phyloP scores from a whole-genome alignment of 805 yeast genomes.

The Starmerella lactis-condensi region DNA sequence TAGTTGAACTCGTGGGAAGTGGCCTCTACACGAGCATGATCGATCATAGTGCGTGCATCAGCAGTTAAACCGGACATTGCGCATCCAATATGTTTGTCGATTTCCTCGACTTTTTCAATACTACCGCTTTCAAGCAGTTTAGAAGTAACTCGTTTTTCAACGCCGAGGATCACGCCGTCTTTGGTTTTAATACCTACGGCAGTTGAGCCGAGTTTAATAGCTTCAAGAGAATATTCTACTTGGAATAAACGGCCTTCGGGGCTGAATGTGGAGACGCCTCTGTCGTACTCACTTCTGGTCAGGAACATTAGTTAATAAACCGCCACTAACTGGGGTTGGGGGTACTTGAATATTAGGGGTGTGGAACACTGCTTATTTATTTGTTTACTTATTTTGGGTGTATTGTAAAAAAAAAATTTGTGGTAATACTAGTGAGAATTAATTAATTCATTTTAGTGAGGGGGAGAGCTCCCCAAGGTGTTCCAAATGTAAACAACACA shows the following conservation, averaged over 20 bases:
- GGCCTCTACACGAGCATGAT: constrained; percentile 76
- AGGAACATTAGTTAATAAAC: too few species aligned
- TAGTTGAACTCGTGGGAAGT: constrained; percentile 78
- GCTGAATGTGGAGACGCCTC: constrained; percentile 96
- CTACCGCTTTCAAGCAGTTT: constrained; percentile 77
- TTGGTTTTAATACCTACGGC: constrained; percentile 93
- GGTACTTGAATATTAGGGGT: too few species aligned
- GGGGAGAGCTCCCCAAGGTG: too few species aligned
- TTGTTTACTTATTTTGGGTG: too few species aligned
- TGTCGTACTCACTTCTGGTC: constrained; percentile 98
- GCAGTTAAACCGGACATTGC: constrained; percentile 99
- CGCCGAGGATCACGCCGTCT: constrained; percentile 91
- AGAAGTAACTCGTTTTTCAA: constrained; percentile 92
- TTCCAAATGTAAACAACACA: too few species aligned
- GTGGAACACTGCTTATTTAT: too few species aligned
- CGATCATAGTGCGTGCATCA: constrained; percentile 96
- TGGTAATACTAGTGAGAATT: too few species aligned
- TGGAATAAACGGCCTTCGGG: constrained; percentile 98
- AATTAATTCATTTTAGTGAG: too few species aligned
- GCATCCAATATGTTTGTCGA: constrained; percentile 86
- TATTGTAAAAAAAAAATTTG: too few species aligned
- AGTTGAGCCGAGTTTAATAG: constrained; percentile 91
- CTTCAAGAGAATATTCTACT: constrained; percentile 93
- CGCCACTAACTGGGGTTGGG: too few species aligned
- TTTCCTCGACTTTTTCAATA: constrained; percentile 88